Percentiles rank a stretch among this genome's conserved stretches.
phyloP scores from a whole-genome alignment of 768 basidiomycete species.

The Symmetrospora coprosmae region DNA sequence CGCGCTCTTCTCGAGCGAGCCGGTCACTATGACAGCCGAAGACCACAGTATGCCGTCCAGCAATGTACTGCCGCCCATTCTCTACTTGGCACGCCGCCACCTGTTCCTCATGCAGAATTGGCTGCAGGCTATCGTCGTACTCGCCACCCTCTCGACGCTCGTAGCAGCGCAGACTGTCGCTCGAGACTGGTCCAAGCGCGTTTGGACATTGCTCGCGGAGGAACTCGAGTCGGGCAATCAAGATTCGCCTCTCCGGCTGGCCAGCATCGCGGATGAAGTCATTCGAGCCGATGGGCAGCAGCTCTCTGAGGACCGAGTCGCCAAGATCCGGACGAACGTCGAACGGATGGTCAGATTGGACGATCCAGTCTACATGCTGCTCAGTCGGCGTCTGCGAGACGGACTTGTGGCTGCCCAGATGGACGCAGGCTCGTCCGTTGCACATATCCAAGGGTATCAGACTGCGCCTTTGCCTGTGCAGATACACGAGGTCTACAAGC shows the following conservation, averaged over 20 bases:
- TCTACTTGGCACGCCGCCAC: background rate
- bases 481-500: background rate
- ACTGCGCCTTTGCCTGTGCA: background rate
- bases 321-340: constrained; percentile 1
- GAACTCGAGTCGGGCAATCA: background rate
- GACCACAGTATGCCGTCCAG: background rate
- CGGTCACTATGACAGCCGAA: background rate
- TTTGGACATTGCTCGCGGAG: background rate
- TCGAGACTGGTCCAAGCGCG: background rate
- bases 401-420: background rate
- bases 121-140: constrained; percentile 3
- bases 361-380: constrained; percentile 14
- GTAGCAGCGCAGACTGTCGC: background rate
- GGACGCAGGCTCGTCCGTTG: background rate
- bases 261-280: constrained; percentile 8
- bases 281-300: background rate
- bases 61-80: constrained; percentile 1
- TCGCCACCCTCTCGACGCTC: constrained; percentile 5
- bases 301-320: background rate
- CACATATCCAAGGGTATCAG: background rate
- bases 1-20: background rate
- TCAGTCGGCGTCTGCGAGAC: background rate
- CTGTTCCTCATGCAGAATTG: constrained; percentile 9
- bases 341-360: constrained; percentile 6
- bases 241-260: background rate